phyloP scores from a whole-genome alignment of 176 grass and related monocot species.

The Poa pratensis region DNA sequence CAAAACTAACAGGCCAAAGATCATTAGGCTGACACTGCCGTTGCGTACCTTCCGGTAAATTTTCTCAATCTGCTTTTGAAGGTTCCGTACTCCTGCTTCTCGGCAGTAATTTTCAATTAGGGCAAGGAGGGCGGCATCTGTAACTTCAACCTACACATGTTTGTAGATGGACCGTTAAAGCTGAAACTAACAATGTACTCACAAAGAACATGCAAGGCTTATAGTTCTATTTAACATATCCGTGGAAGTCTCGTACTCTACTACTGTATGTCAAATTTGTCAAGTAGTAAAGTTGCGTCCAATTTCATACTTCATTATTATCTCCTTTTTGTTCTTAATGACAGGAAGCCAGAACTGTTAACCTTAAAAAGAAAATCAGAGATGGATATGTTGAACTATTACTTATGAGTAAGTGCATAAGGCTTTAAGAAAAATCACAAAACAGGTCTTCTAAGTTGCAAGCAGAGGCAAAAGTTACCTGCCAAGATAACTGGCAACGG shows the following conservation, averaged over 20 bases:
- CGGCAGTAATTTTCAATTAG: constrained; percentile 96
- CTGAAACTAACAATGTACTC: constrained; percentile 30
- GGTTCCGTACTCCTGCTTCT: constrained; percentile 98
- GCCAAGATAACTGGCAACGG: neutral
- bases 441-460: neutral
- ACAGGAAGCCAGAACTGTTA: neutral
- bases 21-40: constrained; percentile 36
- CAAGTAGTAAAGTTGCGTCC: constrained; percentile 1
- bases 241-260: neutral
- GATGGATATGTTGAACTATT: neutral
- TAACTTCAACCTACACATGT: constrained; percentile 86
- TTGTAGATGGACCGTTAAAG: constrained; percentile 33
- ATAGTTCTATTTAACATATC: constrained; percentile 24
- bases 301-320: neutral
- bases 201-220: constrained; percentile 10
- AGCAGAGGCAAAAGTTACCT: neutral
- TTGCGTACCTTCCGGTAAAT: constrained; percentile 93
- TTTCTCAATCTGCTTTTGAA: constrained; percentile 98
- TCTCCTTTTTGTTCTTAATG: constrained; percentile 13
- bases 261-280: constrained; percentile 15
- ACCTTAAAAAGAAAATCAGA: constrained; percentile 2
- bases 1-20: constrained; percentile 33
- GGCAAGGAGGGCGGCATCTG: constrained; percentile 90
- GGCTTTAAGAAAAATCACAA: neutral
- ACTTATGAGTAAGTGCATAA: neutral